Base-by-base conservation (phyloP, 2,329 filamentous ascomycete genomes). In the Diaporthe humulicola region DNA sequence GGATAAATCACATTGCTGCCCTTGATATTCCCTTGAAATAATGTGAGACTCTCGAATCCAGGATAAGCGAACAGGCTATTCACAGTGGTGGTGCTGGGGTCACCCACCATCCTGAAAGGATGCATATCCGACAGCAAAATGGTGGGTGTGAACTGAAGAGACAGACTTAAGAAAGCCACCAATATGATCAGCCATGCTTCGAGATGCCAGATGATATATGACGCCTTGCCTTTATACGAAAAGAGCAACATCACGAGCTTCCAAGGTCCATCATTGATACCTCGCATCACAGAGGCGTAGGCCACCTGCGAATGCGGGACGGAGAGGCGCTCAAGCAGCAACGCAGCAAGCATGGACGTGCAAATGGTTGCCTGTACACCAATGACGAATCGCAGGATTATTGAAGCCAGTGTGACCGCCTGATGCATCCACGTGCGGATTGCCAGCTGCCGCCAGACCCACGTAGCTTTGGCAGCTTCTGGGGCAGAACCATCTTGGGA, bases 321-420 rank as follows among this genome's bases (percentile, higher is more conserved):
- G 1, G 40, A 60, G 15, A 40, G 42, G 17, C 71, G 61, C 52
- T 73, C 52, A 25, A 69, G 56, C 2, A 73, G 52, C 36, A 73
- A 61, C n/a, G 61, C 71, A n/a, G 71, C 61, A 12, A 73, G 52
- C 71, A 73, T 73, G n/a, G 71, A 73, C 9, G 71, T 73, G 30
- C 71, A 73, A 14, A 73, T 22, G 22, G 61, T 38, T 7, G 48
- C 40, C 8, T 73, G 71, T 5, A 17, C 25, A 8, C 9, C 15
- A 64, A 73, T 14, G 50, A 69, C 60, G 0, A 73, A 36, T n/a
- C 30, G 50, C 4, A 73, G 71, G n/a, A 33, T 42, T 22, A 69
- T 17, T 4, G 61, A 25, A 8, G 71, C 4, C 7, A 73, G 40
- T 8, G 71, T 69, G 40, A 73, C 48, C 1, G 71, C 61, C 7